Conservation (phyloP, 257 asterid genomes). For the Solanum chiquidenum region DNA sequence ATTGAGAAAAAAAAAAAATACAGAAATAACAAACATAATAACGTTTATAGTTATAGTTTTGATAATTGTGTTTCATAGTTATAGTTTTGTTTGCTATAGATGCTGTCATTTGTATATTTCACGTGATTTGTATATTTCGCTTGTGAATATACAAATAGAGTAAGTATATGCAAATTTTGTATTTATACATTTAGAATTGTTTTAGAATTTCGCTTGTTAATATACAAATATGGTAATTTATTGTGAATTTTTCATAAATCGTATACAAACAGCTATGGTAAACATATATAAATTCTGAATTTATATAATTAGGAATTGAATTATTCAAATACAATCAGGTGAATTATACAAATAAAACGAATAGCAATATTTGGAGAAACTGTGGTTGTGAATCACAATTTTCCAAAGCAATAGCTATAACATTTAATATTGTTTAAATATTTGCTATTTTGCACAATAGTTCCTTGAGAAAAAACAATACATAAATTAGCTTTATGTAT, state of each 20-base stretch:
- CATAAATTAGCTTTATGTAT: no score
- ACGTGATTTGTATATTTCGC: background rate
- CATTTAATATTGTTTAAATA: no score
- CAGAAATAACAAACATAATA: background rate
- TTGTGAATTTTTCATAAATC: background rate
- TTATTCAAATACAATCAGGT: no score
- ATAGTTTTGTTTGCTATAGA: background rate
- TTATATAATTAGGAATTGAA: no score
- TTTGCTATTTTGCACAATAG: background rate
- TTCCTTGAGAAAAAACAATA: background rate
- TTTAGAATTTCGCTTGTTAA: no score
- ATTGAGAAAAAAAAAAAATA: no score
- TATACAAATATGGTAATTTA: background rate
- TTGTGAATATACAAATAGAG: no score
- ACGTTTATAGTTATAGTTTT: no score
- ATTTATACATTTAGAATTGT: no score
- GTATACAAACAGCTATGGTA: background rate
- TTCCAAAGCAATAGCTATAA: background rate
- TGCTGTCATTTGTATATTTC: background rate
- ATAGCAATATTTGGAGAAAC: background rate
- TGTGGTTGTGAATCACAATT: accelerated
- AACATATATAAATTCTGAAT: background rate
- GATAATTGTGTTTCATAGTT: background rate
- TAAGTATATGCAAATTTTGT: no score
- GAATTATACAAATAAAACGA: background rate